Evolutionary conservation across 257 asterid species (phyloP).

Genomic region (Agastache rugosa): DNA sequence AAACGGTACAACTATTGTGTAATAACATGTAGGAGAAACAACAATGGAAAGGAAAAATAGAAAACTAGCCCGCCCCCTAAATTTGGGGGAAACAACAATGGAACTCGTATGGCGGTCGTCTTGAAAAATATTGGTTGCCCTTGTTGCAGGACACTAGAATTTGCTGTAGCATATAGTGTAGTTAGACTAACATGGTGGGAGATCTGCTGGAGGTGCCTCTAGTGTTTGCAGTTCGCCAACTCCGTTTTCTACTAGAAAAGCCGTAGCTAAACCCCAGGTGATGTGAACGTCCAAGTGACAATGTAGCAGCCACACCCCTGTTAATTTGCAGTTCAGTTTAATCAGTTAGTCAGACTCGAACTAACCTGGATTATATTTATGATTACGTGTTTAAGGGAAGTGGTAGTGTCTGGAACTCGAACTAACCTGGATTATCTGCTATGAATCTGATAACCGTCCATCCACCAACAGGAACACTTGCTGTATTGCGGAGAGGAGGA

Average conservation of each 20-base stretch:
- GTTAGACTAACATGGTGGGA: slow-evolving; percentile 57
- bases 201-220: slow-evolving; percentile 69
- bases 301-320: slow-evolving; percentile 87
- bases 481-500: slow-evolving; percentile 85
- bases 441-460: slow-evolving; percentile 89
- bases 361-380: no score
- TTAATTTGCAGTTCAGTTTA: slow-evolving; percentile 31
- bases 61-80: slow-evolving; percentile 28
- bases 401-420: background rate
- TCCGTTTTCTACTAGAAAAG: slow-evolving; percentile 78
- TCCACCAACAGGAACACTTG: slow-evolving; percentile 83
- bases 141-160: slow-evolving; percentile 25
- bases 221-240: slow-evolving; percentile 55
- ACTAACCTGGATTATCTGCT: slow-evolving; percentile 89
- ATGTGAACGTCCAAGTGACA: slow-evolving; percentile 93
- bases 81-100: slow-evolving; percentile 40
- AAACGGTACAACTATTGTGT: slow-evolving; percentile 37
- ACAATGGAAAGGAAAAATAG: slow-evolving; percentile 14
- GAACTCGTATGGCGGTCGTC: slow-evolving; percentile 1
- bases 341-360: background rate
- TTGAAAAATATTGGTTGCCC: slow-evolving; percentile 42
- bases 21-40: slow-evolving; percentile 21
- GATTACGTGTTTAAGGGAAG: no score
- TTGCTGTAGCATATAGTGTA: background rate
- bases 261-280: slow-evolving; percentile 79